Evolutionary conservation across 2,329 filamentous ascomycete species (phyloP).

Genomic region (Diaporthe batatas): DNA sequence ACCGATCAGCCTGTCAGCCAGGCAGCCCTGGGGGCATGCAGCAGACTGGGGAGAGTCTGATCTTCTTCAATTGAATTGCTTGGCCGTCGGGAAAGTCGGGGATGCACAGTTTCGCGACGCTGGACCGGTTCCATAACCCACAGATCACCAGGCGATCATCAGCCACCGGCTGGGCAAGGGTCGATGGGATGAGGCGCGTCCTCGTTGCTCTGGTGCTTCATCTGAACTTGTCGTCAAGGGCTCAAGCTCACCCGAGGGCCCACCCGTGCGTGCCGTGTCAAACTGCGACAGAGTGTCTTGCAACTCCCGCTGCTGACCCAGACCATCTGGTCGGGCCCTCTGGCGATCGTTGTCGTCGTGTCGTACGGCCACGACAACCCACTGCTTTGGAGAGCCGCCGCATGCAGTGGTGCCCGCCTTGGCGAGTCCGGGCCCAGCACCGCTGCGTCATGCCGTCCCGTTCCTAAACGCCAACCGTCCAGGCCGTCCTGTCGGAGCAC

Average conservation of each 20-base stretch:
- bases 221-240: slow-evolving; percentile 31
- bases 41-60: slow-evolving; percentile 33
- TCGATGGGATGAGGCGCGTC: slow-evolving; percentile 30
- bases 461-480: slow-evolving; percentile 1
- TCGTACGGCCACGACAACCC: slow-evolving; percentile 15
- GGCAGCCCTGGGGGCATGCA: neutral
- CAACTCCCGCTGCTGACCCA: neutral
- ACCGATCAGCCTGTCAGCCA: neutral
- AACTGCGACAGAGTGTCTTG: slow-evolving; percentile 20
- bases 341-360: neutral
- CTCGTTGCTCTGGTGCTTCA: slow-evolving; percentile 23
- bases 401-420: slow-evolving; percentile 35
- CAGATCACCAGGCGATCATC: slow-evolving; percentile 33
- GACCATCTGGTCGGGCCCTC: neutral
- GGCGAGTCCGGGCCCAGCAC: slow-evolving; percentile 30
- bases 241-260: slow-evolving; percentile 14
- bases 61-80: slow-evolving; percentile 32
- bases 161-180: slow-evolving; percentile 27
- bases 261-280: slow-evolving; percentile 29
- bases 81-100: slow-evolving; percentile 27
- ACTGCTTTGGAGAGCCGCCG: slow-evolving; percentile 21
- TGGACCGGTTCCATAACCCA: slow-evolving; percentile 28
- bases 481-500: slow-evolving; percentile 19
- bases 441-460: slow-evolving; percentile 34
- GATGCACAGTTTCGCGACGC: slow-evolving; percentile 34